Evolutionary conservation across 331 rosid species (phyloP).

Genomic region (Prunus yedoensis): DNA sequence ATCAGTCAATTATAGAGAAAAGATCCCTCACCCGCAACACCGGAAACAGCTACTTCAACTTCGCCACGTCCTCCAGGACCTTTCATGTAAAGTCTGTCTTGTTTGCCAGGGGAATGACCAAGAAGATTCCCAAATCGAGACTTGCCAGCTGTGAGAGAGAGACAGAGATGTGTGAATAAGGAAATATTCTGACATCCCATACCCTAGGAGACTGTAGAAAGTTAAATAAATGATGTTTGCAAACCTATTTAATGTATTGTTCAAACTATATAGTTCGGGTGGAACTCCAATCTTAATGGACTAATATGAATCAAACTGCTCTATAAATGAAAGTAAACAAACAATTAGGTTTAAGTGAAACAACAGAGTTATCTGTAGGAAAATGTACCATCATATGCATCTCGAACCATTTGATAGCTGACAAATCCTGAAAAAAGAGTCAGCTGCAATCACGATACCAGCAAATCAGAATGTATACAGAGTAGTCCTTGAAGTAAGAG

Average conservation of each 20-base stretch:
- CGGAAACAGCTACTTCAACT: slow-evolving; percentile 99
- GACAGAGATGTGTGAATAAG: slow-evolving; percentile 1
- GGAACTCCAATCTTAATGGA: background rate
- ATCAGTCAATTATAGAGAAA: background rate
- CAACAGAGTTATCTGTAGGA: background rate
- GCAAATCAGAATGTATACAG: slow-evolving; percentile 38
- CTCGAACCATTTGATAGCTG: slow-evolving; percentile 99
- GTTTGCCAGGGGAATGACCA: slow-evolving; percentile 69
- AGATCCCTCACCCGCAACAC: slow-evolving; percentile 65
- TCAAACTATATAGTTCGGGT: background rate
- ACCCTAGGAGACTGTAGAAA: background rate
- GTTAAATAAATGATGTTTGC: background rate
- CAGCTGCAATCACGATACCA: slow-evolving; percentile 62
- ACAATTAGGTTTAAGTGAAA: background rate
- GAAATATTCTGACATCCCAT: background rate
- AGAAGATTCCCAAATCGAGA: slow-evolving; percentile 87
- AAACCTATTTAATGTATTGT: background rate
- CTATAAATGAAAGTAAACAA: background rate
- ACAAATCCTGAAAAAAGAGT: slow-evolving; percentile 98
- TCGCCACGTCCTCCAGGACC: slow-evolving; percentile 99
- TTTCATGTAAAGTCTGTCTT: slow-evolving; percentile 93
- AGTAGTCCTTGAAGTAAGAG: slow-evolving; percentile 15
- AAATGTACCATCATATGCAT: slow-evolving; percentile 85
- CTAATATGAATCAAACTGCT: background rate
- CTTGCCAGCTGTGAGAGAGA: slow-evolving; percentile 60